phyloP scores from a whole-genome alignment of 768 basidiomycete species.

The Tylopilus sp. region DNA sequence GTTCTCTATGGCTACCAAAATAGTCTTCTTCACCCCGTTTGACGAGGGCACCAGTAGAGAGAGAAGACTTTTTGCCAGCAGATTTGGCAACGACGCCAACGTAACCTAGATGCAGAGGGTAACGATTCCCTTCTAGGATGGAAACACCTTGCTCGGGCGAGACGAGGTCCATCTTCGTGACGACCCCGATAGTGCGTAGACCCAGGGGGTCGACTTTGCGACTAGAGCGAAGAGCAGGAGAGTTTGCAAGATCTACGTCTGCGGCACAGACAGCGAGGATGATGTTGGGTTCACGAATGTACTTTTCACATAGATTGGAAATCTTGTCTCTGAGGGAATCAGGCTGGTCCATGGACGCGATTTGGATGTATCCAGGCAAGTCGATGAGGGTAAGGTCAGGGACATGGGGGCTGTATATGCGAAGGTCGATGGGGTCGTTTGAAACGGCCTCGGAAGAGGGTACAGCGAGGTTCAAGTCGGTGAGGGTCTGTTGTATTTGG shows the following conservation, averaged over 20 bases:
- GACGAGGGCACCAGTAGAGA: slow-evolving; percentile 47
- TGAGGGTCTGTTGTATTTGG: slow-evolving; percentile 88
- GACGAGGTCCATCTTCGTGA: slow-evolving; percentile 99
- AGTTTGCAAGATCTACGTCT: slow-evolving; percentile 98
- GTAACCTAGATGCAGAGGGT: slow-evolving; percentile 96
- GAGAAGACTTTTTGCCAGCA: slow-evolving; percentile 51
- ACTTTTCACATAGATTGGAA: slow-evolving; percentile 82
- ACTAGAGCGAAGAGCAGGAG: slow-evolving; percentile 90
- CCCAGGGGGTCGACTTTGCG: slow-evolving; percentile 94
- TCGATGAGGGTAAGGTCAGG: slow-evolving; percentile 98
- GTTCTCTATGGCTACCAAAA: slow-evolving; percentile 58
- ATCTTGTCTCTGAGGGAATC: slow-evolving; percentile 94
- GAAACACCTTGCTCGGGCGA: slow-evolving; percentile 75
- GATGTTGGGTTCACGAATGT: slow-evolving; percentile 99
- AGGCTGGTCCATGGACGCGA: slow-evolving; percentile 92
- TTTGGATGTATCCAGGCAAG: slow-evolving; percentile 95
- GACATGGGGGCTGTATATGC: slow-evolving; percentile 93
- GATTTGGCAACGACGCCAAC: slow-evolving; percentile 94
- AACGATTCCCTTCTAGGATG: slow-evolving; percentile 85
- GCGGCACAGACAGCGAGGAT: slow-evolving; percentile 98
- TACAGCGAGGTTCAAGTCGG: slow-evolving; percentile 93
- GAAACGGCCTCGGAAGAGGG: slow-evolving; percentile 89
- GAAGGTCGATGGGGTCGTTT: slow-evolving; percentile 92
- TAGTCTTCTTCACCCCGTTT: slow-evolving; percentile 63
- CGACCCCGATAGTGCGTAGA: slow-evolving; percentile 91